A percentile compares a stretch with the other conserved stretches of the same genome.
Evolutionary conservation across 176 grass and related monocot genomes (phyloP).

Genomic region (Musa schizocarpa): DNA sequence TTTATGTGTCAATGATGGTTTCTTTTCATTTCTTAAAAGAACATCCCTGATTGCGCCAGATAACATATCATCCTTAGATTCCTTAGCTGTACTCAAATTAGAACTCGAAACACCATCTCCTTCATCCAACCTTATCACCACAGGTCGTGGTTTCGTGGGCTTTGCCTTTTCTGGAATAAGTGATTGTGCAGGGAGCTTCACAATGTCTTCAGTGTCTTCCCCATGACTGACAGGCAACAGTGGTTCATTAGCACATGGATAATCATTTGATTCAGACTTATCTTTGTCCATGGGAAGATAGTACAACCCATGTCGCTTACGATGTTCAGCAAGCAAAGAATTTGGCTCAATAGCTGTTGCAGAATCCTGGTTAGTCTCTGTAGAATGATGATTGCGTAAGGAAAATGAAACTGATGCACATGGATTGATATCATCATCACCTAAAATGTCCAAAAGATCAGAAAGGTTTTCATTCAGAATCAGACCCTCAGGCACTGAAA

Average conservation of each 20-base stretch:
- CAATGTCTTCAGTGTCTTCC: constrained; percentile 24
- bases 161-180: constrained; percentile 38
- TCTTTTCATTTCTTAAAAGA: constrained; percentile 41
- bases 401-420: constrained; percentile 42
- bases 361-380: constrained; percentile 31
- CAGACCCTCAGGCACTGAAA: constrained; percentile 39
- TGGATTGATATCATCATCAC: constrained; percentile 37
- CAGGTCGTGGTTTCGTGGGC: constrained; percentile 54
- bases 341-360: constrained; percentile 27
- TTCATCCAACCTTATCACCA: constrained; percentile 78
- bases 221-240: constrained; percentile 33
- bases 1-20: constrained; percentile 29
- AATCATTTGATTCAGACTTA: constrained; percentile 46
- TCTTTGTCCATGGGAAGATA: constrained; percentile 59
- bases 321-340: constrained; percentile 71
- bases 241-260: constrained; percentile 61
- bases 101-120: constrained; percentile 52
- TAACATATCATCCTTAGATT: constrained; percentile 33
- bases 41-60: constrained; percentile 46
- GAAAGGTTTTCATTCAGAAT: constrained; percentile 50
- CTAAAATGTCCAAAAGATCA: constrained; percentile 32
- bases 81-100: constrained; percentile 19
- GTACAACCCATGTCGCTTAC: constrained; percentile 74
- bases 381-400: constrained; percentile 12
- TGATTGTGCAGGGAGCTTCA: constrained; percentile 21